Evolutionary conservation across 768 basidiomycete genomes (phyloP), one percentile per base, ranked within the genome.

Genomic region (Lentinula raphanica): DNA sequence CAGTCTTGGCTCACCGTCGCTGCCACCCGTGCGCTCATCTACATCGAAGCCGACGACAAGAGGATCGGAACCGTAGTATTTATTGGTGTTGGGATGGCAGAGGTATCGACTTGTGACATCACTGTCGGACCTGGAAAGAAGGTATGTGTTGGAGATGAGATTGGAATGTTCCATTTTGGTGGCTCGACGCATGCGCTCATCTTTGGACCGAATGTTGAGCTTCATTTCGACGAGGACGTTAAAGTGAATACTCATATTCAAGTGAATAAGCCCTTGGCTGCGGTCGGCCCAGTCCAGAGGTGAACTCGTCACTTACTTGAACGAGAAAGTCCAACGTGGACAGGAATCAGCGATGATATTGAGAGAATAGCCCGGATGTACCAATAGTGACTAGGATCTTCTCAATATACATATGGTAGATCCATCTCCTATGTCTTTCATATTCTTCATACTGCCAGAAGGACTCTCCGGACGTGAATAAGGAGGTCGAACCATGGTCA

Each of bases 91-190:
- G 81, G 81, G 0, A 78, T 83, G 68, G 71, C 69, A 8, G 81
- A 82, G 65, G 70, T 83, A 2, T 83, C 79, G 35, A 80, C 79
- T 17, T 77, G 76, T 59, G 73, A 76, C 53, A 62, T 76, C 31
- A 73, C 66, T 0, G 81, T 83, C 31, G 68, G 65, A 62, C 67
- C 63, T 36, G 77, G 77, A 0, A 65, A 81, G 29, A 59, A 61
- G 36, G 60, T 83, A 23, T 67, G 70, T 53, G 75, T 75, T 58
- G 80, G 82, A 0, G 78, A 81, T 25, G 66, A 80, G 61, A 54
- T 81, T 0, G 82, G 81, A 56, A 71, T 65, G 69, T 79, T 83
- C 76, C 79, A 78, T 65, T 82, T 79, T 68, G 81, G 81, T n/a
- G 81, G 81, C 19, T 81, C 79, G 35, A 27, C 49, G 17, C 46